These are phyloP conservation scores for Rhodomyrtus psidioides DNA, from an alignment of 441 rosid genomes.

Conservation along the genomic window DNA sequence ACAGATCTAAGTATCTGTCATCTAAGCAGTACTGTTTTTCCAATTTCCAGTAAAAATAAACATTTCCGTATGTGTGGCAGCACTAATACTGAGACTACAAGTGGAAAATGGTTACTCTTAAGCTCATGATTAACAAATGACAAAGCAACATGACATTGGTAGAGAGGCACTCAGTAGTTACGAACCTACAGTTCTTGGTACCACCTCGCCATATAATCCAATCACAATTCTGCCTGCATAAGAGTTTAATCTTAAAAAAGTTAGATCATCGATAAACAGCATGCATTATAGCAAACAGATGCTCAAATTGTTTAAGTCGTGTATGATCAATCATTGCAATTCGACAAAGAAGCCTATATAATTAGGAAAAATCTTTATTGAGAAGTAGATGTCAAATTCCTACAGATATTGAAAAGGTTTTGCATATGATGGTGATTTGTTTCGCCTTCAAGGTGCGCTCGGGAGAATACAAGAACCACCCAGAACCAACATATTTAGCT, in stretches of 20 bases:
- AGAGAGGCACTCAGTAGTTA: neutral
- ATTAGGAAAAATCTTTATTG: neutral
- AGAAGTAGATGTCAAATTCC: neutral
- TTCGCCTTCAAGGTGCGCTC: neutral
- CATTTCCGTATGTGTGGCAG: neutral
- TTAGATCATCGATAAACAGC: neutral
- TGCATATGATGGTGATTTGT: neutral
- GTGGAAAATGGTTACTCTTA: neutral
- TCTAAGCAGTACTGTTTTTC: neutral
- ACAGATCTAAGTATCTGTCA: neutral
- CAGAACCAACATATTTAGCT: neutral
- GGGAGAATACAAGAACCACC: neutral
- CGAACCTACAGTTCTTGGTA: slow-evolving; percentile 92
- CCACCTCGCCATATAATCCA: slow-evolving; percentile 84
- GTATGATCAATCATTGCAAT: neutral
- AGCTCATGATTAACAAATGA: neutral
- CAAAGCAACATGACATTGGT: neutral
- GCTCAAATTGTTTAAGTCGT: neutral
- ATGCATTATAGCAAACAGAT: neutral
- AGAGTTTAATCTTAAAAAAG: neutral
- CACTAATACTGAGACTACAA: neutral
- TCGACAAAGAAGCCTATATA: neutral
- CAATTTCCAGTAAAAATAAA: neutral
- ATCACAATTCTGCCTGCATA: slow-evolving; percentile 88
- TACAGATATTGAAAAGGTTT: neutral